Evolutionary conservation across 164 flowering plant genomes (phyloP), one percentile per base, ranked within the genome.

Genomic region (Aristolochia contorta): DNA sequence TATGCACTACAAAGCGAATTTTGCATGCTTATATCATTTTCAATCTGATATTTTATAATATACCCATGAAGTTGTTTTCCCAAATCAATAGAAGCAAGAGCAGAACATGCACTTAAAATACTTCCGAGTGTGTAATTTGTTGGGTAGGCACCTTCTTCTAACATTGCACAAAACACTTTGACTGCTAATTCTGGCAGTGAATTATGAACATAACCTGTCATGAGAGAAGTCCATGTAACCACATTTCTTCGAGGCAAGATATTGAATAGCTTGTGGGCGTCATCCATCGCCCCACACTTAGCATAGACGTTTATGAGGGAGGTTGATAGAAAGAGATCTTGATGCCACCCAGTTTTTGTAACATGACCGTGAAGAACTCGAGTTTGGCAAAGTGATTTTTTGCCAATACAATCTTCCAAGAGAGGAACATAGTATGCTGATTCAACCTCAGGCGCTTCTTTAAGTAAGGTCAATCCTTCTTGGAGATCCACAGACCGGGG

Each of bases 31-130:
- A 78, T 62, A 56, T 87, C 86, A 43, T 58, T 60, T 16, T 75
- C 91, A 65, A 80, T 43, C 59, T 47, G 58, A 71, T 82, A 84
- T 67, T 87, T 90, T 16, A 87, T 62, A 55, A 68, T 64, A 21
- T 79, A 85, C 12, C 75, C 91, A 72, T 90, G 97, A 21, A 90
- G 52, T 66, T 87, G 95, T 67, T 72, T 77, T 62, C 80, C 89
- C 50, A 84, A 61, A 32, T 68, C 61, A 24, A 80, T 16, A 58
- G 67, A 70, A 24, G 54, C 19, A 74, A 83, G 25, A 1, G 77
- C 73, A 46, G 87, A 59, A 67, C 90, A 88, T 20, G 96, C 96
- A 72, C 72, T 84, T 22, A 91, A 21, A 53, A 70, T 77, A 48
- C 75, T 62, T 16, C 82, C 89, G 14, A 91, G 59, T n/a, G 90